Base-by-base conservation (phyloP, 257 asterid species). In the Datura wrightii region DNA sequence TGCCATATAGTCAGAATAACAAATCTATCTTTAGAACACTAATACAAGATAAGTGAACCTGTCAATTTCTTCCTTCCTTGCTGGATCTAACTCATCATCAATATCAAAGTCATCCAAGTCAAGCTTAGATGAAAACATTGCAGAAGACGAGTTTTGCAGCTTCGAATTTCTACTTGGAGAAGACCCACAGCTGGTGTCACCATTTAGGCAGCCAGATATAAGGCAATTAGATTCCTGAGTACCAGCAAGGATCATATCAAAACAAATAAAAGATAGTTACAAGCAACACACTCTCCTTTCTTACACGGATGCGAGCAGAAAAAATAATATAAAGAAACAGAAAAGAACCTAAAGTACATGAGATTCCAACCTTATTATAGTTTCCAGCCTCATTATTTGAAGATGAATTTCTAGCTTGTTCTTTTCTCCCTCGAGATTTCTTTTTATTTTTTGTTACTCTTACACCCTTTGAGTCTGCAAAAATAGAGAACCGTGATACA, bases 81-180 rank as follows among this genome's bases (percentile, higher is more conserved):
- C 92, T 56, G 92, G 92, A 83, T 90, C 92, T 71, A 90, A 82
- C 78, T 88, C 92, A 83, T 90, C 91, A 48, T 88, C 89, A 83
- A 86, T 55, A 79, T 88, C 92, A 55, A 69, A 87, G 84, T 86
- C 92, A 71, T 90, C 92, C 78, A 87, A 87, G 83, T 87, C 89
- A 24, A 80, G 84, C 80, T 90, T 84, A 50, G 90, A 59, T 72
- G 92, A 83, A 79, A 86, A 78, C 18, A 60, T 56, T 65, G 50
- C 82, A 81, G 91, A 87, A 79, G 88, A 50, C 11, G 86, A 76
- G 78, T 74, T 85, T 78, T 81, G 84, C 59, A 50, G 85, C 60
- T 53, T 34, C 52, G 86, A 74, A 71, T 34, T 71, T 86, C 67
- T 86, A 84, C 89, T 87, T 54, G 86, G 82, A 79, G 91, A 85